Base-by-base conservation (phyloP, 1,284 basidiomycete species). In the Ceratorhiza oryzae-sativae region DNA sequence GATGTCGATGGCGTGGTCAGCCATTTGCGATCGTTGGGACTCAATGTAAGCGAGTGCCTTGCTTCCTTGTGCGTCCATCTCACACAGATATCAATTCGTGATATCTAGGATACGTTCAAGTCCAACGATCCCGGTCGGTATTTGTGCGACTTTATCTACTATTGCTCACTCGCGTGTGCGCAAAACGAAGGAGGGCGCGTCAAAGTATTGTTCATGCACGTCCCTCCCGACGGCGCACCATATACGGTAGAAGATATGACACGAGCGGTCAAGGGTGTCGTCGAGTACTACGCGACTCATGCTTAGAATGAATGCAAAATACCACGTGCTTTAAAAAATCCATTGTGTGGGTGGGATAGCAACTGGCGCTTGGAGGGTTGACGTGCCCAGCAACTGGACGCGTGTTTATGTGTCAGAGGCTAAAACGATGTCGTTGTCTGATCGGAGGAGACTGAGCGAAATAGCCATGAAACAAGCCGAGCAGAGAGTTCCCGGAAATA, bases 121-220 rank as follows among this genome's bases (percentile, higher is more conserved):
- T 91, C 90, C 1, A 86, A 88, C 83, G 90, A 92, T 77, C 88
- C 90, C 23, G 90, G 90, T 0, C 90, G 89, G 77, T 91, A 88
- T 79, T 81, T 91, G n/a, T 89, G 87, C 78, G 90, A 92, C 80
- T 92, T 89, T 79, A 85, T 89, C 73, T 91, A 90, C 78, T 92
- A 90, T 77, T 90, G 90, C 77, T 91, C 90, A 8, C 83, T 92
- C n/a, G 89, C 89, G 13, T 71, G 68, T 23, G 83, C 25, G 82
- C 83, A 67, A 85, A 86, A 72, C 86, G 88, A 76, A 85, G 86
- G 76, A 81, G 75, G 65, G 76, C 74, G 73, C 76, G 83, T 85
- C 4, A 85, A 86, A 76, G 88, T 91, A 58, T 80, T 92, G 15
- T 90, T 90, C 79, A 80, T 92, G 78, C 90, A 92, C 77, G 89